Base-by-base conservation (phyloP, 2,329 filamentous ascomycete species). In the Colletotrichum musae region DNA sequence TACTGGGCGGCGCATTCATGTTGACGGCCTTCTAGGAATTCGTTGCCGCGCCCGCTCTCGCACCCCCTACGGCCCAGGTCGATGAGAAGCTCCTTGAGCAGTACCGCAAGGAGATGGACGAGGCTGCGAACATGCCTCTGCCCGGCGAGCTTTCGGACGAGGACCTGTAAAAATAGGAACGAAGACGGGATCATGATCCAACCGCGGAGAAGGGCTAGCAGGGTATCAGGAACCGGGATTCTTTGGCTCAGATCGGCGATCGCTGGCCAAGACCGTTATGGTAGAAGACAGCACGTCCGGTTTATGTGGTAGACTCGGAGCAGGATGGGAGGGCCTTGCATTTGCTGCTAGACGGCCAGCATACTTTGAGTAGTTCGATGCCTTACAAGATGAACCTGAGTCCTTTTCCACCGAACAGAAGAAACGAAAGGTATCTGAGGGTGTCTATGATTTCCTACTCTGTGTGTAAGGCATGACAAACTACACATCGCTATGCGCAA, bases 91-190 rank as follows among this genome's bases (percentile, higher is more conserved):
- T 97, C 74, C 89, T 98, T 78, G 87, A 89, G 76, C 83, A 94
- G 86, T 97, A 97, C 88, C 86, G 92, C 83, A 86, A 92, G 84
- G 96, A 99, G 88, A 97, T 99, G 94, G 84, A 89, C 71, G 88
- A 87, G 58, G 96, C 96, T 73, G 90, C 92, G 72, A 77, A 87
- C 73, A 90, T 93, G 90, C 94, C 96, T 78, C 93, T 99, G 77
- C 96, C 96, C 75, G 95, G 94, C 79, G 96, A 98, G 89, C 93
- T 97, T 74, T 95, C 97, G 76, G 91, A 94, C 74, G 89, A 91
- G 71, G 87, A 89, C 79, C 81, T 89, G 82, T 89, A 87, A 85
- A 84, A 43, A 66, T 60, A 52, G 66, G 56, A 43, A 52, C 57
- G 36, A 51, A 26, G 24, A 26, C 36, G 48, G 66, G 62, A 66